Evolutionary conservation across 2,329 filamentous ascomycete species (phyloP).

Genomic region (Rhinocladiella similis): DNA sequence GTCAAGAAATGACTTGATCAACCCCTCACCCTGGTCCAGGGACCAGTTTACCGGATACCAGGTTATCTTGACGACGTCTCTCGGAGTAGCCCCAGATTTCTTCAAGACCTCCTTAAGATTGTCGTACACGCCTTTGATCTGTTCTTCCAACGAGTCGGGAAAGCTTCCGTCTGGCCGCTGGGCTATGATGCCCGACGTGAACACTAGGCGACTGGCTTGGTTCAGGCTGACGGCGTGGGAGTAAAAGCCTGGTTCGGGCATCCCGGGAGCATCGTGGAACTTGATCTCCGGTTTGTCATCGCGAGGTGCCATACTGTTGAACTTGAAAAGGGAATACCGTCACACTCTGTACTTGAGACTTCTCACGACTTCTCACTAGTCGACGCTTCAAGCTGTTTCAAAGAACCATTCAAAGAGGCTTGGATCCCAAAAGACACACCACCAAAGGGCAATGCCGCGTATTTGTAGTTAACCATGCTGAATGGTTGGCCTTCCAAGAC

Average conservation of each 20-base stretch:
- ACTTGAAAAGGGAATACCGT: not conserved
- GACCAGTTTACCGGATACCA: conserved; percentile 40
- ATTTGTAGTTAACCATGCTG: too few species aligned
- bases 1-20: conserved; percentile 31
- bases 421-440: too few species aligned
- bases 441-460: too few species aligned
- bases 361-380: too few species aligned
- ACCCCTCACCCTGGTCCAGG: conserved; percentile 35
- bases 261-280: conserved; percentile 8
- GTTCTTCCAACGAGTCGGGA: conserved; percentile 41
- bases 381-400: too few species aligned
- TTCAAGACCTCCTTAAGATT: conserved; percentile 40
- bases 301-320: conserved; percentile 9
- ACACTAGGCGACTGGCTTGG: conserved; percentile 4
- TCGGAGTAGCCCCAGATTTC: conserved; percentile 36
- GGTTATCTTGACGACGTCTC: conserved; percentile 43
- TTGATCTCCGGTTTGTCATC: conserved; percentile 13
- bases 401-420: too few species aligned
- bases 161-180: conserved; percentile 30
- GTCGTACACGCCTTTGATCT: conserved; percentile 40
- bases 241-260: conserved; percentile 18
- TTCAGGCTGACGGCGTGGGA: conserved; percentile 11
- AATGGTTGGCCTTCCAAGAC: too few species aligned
- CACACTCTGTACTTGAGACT: too few species aligned
- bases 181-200: conserved; percentile 13